Conservation (phyloP, 2,329 filamentous ascomycete species). For the Cryphonectria carpinicola region DNA sequence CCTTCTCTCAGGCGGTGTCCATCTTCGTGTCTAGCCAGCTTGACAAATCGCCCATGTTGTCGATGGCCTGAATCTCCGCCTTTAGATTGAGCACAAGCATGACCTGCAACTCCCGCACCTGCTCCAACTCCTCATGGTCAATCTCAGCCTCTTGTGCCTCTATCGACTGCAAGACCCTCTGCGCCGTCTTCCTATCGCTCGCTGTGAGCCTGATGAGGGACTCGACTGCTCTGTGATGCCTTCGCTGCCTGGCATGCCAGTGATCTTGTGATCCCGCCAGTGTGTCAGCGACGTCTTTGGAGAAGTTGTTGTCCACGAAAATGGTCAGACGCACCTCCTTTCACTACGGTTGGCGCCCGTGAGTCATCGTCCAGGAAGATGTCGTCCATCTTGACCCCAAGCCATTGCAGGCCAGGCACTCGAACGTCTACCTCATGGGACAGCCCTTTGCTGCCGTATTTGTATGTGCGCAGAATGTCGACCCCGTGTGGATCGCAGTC, state of each 20-base stretch:
- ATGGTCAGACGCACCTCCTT: constrained; percentile 24
- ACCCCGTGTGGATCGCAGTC: constrained; percentile 81
- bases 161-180: constrained; percentile 53
- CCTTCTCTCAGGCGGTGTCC: constrained; percentile 3
- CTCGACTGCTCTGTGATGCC: constrained; percentile 25
- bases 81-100: constrained; percentile 78
- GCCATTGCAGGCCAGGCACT: constrained; percentile 61
- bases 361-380: constrained; percentile 36
- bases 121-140: constrained; percentile 41
- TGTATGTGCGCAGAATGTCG: constrained; percentile 75
- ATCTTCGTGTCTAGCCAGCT: constrained; percentile 55
- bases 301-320: not conserved
- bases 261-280: not conserved
- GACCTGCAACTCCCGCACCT: constrained; percentile 64
- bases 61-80: constrained; percentile 75
- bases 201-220: constrained; percentile 48
- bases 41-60: constrained; percentile 55
- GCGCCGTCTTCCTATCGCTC: constrained; percentile 63
- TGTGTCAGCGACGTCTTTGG: not conserved
- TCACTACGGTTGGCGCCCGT: not conserved
- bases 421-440: constrained; percentile 60
- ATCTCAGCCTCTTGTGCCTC: constrained; percentile 29
- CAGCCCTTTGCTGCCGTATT: constrained; percentile 66
- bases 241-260: not conserved
- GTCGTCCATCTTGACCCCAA: constrained; percentile 61